Conservation (phyloP, 768 basidiomycete species). For the Candolleomyces aberdarensis region DNA sequence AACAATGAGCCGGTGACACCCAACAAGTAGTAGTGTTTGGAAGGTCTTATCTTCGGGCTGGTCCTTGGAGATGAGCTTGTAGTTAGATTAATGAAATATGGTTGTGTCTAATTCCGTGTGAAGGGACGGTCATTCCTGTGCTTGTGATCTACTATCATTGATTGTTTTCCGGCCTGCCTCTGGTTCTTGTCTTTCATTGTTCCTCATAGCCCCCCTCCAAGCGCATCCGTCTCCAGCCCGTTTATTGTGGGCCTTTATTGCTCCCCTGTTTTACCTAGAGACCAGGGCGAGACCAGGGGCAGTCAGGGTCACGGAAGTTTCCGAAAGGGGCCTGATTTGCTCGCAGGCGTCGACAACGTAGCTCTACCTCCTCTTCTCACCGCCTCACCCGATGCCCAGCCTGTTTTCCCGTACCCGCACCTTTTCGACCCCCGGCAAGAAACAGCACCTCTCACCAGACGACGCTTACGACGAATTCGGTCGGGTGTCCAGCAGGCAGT, state of each 20-base stretch:
- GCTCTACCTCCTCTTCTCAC: conserved; percentile 27
- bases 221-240: too few relatives aligned
- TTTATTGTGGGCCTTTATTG: too few relatives aligned
- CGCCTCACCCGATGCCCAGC: conserved; percentile 59
- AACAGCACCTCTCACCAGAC: conserved; percentile 22
- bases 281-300: conserved; percentile 1
- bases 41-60: not conserved
- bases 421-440: conserved; percentile 52
- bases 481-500: conserved; percentile 46
- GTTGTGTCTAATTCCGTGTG: not conserved
- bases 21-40: not conserved
- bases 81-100: not conserved
- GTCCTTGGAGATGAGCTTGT: not conserved
- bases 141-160: not conserved
- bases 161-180: too few relatives aligned
- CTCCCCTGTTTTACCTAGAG: not conserved
- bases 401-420: conserved; percentile 71
- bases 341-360: conserved; percentile 19
- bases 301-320: conserved; percentile 21
- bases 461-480: conserved; percentile 63
- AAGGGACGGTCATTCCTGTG: not conserved
- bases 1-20: not conserved
- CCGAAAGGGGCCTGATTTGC: conserved; percentile 23
- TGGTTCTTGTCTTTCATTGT: too few relatives aligned
- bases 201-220: too few relatives aligned